A percentile compares a stretch with the other conserved stretches of the same genome.
Evolutionary conservation across 768 basidiomycete genomes (phyloP).

Genomic region (Jaapia argillacea): DNA sequence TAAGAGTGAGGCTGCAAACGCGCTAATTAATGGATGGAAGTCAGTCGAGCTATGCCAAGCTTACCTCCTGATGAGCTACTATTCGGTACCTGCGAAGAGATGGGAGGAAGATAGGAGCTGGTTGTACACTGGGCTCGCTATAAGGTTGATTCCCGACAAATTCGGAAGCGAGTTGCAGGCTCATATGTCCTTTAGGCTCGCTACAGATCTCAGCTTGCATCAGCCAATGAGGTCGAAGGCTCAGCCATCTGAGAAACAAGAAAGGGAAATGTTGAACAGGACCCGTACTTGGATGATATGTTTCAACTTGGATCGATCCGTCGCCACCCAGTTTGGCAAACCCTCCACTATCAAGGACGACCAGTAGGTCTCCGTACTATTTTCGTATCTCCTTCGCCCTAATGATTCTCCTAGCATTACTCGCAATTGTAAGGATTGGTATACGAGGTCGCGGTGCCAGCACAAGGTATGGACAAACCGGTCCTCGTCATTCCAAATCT

Average conservation of each 20-base stretch:
- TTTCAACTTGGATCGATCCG: conserved; percentile 81
- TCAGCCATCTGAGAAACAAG: conserved; percentile 64
- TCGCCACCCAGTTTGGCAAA: conserved; percentile 84
- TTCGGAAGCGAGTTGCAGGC: neutral
- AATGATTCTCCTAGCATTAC: conserved; percentile 36
- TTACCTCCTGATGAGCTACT: conserved; percentile 81
- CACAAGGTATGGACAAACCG: conserved; percentile 29
- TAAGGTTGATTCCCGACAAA: conserved; percentile 45
- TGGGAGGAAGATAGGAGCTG: conserved; percentile 92
- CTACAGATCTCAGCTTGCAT: conserved; percentile 84
- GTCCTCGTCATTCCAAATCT: conserved; percentile 4
- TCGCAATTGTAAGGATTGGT: conserved; percentile 67
- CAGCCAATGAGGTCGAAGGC: conserved; percentile 49
- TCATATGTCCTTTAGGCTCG: conserved; percentile 40
- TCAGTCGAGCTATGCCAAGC: conserved; percentile 88
- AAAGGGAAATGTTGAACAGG: conserved; percentile 77
- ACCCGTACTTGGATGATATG: conserved; percentile 88
- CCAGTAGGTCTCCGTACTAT: conserved; percentile 32
- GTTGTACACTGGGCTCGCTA: conserved; percentile 82
- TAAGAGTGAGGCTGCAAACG: conserved; percentile 71
- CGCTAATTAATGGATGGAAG: conserved; percentile 46
- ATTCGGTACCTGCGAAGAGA: conserved; percentile 65
- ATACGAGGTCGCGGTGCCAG: conserved; percentile 56
- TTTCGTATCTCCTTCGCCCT: neutral
- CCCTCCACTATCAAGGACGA: conserved; percentile 85